Percentiles rank a stretch among this genome's conserved stretches.
Evolutionary conservation across 2,329 filamentous ascomycete species (phyloP).

Genomic region (Neonectria sp.): DNA sequence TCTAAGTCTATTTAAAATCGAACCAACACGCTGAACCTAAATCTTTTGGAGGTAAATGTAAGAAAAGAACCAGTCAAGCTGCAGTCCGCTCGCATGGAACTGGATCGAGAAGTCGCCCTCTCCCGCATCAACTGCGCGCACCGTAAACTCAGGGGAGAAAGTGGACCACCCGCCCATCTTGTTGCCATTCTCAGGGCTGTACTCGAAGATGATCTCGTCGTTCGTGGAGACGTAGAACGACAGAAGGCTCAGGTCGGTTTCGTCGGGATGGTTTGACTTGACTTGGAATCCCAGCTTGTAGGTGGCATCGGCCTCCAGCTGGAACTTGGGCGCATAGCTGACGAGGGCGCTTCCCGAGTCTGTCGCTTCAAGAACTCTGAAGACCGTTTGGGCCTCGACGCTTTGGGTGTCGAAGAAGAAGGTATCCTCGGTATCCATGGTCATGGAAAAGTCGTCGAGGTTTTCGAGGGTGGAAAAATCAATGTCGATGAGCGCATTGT

Average conservation of each 20-base stretch:
- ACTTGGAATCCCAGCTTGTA: slow-evolving; percentile 8
- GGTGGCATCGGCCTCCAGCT: slow-evolving; percentile 1
- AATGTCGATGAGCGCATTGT: slow-evolving; percentile 5
- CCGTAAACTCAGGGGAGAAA: slow-evolving; percentile 5
- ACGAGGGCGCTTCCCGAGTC: background rate
- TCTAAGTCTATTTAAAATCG: background rate
- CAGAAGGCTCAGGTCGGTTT: background rate
- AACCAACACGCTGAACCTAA: background rate
- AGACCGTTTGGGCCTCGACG: background rate
- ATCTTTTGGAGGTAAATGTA: slow-evolving; percentile 7
- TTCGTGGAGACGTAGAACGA: slow-evolving; percentile 4
- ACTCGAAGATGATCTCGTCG: slow-evolving; percentile 10
- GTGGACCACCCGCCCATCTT: background rate
- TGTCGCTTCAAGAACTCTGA: slow-evolving; percentile 2
- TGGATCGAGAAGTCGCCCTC: background rate
- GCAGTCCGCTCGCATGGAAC: background rate
- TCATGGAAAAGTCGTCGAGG: slow-evolving; percentile 8
- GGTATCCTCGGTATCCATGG: background rate
- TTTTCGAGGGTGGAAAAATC: background rate
- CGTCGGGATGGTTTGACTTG: slow-evolving; percentile 1
- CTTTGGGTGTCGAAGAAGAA: slow-evolving; percentile 3
- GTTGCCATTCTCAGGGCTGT: background rate
- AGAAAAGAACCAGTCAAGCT: slow-evolving; percentile 10
- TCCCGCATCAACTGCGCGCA: background rate
- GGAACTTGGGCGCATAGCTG: slow-evolving; percentile 4